Base-by-base conservation (phyloP, 164 flowering plant species). In the Amborella trichopoda region DNA sequence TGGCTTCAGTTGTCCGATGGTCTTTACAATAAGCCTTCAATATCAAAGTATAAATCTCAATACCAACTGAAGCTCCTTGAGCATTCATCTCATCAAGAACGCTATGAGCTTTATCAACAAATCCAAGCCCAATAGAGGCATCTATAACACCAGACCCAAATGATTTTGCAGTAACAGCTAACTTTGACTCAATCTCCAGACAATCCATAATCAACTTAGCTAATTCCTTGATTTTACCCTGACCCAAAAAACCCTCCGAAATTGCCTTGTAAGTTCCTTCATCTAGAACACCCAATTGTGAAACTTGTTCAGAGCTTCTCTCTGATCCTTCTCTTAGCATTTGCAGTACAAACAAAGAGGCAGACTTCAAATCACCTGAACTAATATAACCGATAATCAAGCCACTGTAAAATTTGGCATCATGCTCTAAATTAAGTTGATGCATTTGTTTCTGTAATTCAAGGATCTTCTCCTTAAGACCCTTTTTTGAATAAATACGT, bases 71-170 rank as follows among this genome's bases (percentile, higher is more conserved):
- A 51, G 65, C 76, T 39, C 94, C 86, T 40, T 51, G 73, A 27
- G 81, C 83, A 66, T 74, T 73, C 93, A 87, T 84, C 61, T 87
- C 86, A 55, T 91, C 93, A 23, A 87, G 68, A 56, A 91, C 56
- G 38, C 64, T 58, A 33, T 84, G 95, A 24, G 90, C 99, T 57
- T 80, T 91, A 59, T 84, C 90, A 44, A 81, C 60, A 23, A 72
- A 57, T 17, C 86, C 88, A 28, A 76, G 81, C 63, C 55, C 56
- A 40, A 87, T 71, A 63, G 96, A 91, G 20, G 95, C 93, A 67
- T 56, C 75, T 12, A 87, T 57, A 43, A 87, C 63, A 22, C 95
- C 83, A 61, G 66, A 91, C 11, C 99, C 99, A 58, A 76, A 48
- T 17, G 90, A 70, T 34, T 46, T 61, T 26, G 82, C 81, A 26